Conservation (phyloP, 2,329 filamentous ascomycete species). For the Fusarium setosum region DNA sequence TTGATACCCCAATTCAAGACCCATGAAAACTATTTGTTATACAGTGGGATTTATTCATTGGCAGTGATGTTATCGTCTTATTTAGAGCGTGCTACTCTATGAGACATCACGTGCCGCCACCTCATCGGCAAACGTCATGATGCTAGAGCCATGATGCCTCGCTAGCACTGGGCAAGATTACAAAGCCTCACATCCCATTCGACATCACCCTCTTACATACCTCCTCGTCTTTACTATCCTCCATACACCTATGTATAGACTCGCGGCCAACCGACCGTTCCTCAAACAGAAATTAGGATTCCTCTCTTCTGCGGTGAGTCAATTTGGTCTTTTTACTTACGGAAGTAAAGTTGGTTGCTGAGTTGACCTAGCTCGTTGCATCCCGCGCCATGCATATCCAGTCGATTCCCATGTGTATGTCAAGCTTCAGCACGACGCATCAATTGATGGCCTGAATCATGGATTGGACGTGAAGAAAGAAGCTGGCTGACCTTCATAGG, state of each 20-base stretch:
- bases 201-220: constrained; percentile 19
- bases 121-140: constrained; percentile 37
- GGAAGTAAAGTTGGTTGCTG: background rate
- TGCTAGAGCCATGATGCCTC: constrained; percentile 30
- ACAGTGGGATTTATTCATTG: background rate
- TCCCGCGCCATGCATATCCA: constrained; percentile 79
- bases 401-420: constrained; percentile 89
- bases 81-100: background rate
- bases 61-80: background rate
- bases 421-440: background rate
- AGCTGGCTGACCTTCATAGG: constrained; percentile 62
- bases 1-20: constrained; percentile 22
- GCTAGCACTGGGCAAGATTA: constrained; percentile 31
- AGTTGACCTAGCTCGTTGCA: constrained; percentile 24
- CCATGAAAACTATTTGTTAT: background rate
- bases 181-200: constrained; percentile 41
- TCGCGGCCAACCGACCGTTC: constrained; percentile 51
- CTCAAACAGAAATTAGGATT: constrained; percentile 46
- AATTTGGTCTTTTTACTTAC: background rate
- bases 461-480: background rate
- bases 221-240: background rate
- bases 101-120: constrained; percentile 36
- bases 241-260: constrained; percentile 53
- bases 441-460: background rate
- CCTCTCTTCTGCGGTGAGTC: constrained; percentile 36